Base-by-base conservation (phyloP, 73 alveolate genomes). In the Symbiodinium pilosum region DNA sequence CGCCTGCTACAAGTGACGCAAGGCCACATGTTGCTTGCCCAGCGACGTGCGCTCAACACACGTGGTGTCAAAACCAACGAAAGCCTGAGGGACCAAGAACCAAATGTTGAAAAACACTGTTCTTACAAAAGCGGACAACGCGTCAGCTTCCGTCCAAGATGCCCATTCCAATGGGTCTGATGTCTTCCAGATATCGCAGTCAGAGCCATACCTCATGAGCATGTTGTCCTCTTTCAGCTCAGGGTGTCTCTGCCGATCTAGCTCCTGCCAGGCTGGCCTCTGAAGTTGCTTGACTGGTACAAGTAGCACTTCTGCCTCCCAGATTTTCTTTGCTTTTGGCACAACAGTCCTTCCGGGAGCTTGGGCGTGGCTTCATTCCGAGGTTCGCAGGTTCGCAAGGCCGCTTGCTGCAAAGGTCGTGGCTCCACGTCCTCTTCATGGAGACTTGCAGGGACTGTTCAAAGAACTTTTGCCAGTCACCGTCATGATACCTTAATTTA, bases 1-100 rank as follows among this genome's bases (percentile, higher is more conserved):
- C n/a, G n/a, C n/a, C 68, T 1, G 68, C 21, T 24, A 2, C 68
- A 51, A 51, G 68, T 51, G 68, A 54, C 73, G 26, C 8, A 54
- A 4, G 0, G 26, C 3, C 32, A 28, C 38, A 64, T 30, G 24
- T 34, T 11, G 44, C 14, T 34, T 4, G 85, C 43, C 85, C 18
- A 32, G 85, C 85, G 24, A 30, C 85, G 85, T 73, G 12, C 85
- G 85, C 85, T 73, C 85, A 43, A 73, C 24, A 43, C 85, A 73
- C 30, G 85, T 73, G 85, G 85, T 73, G 85, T 73, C 85, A 32
- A 73, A 73, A 24, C 85, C 85, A 24, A 73, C 85, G 51, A 34
- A 73, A 18, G 85, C 85, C 85, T 73, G 24, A 39, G 38, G 41
- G 18, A 69, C 39, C 28, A 30, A n/a, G n/a, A 69, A 36, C 43